Conservation (phyloP, 345 rosid genomes). For the Eucalyptus curtisii region DNA sequence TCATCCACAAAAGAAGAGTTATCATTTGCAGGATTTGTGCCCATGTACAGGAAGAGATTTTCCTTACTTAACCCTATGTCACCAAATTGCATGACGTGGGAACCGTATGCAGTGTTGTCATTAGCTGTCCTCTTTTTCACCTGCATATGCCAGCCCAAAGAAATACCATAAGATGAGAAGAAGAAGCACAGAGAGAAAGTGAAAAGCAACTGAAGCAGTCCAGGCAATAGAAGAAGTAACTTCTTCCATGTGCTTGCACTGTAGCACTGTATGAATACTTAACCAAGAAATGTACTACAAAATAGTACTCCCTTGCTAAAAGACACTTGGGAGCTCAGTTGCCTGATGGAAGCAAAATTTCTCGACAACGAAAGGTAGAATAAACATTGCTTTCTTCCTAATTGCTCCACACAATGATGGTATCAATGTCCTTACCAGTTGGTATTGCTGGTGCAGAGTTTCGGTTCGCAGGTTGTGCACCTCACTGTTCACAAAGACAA, state of each 20-base stretch:
- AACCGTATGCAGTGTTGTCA: slow-evolving; percentile 42
- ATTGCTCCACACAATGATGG: background rate
- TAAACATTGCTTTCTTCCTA: background rate
- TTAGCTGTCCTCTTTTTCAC: slow-evolving; percentile 65
- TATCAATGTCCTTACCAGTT: slow-evolving; percentile 45
- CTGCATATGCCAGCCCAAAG: slow-evolving; percentile 16
- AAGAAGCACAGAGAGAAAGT: background rate
- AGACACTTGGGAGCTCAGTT: background rate
- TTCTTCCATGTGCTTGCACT: background rate
- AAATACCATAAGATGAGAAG: background rate
- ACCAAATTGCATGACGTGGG: slow-evolving; percentile 97
- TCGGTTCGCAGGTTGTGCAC: slow-evolving; percentile 73
- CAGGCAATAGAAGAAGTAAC: background rate
- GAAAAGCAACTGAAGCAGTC: background rate
- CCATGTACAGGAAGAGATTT: slow-evolving; percentile 53
- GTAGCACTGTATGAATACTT: background rate
- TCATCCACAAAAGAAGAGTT: slow-evolving; percentile 61
- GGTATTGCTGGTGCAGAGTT: slow-evolving; percentile 77
- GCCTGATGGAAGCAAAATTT: background rate
- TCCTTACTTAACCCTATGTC: slow-evolving; percentile 49
- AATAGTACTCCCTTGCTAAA: background rate
- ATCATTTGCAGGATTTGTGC: slow-evolving; percentile 92
- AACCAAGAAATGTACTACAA: background rate
- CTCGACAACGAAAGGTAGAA: background rate
- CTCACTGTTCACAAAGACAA: slow-evolving; percentile 42